phyloP scores from a whole-genome alignment of 2,329 filamentous ascomycete genomes.

The Fusarium algeriense region DNA sequence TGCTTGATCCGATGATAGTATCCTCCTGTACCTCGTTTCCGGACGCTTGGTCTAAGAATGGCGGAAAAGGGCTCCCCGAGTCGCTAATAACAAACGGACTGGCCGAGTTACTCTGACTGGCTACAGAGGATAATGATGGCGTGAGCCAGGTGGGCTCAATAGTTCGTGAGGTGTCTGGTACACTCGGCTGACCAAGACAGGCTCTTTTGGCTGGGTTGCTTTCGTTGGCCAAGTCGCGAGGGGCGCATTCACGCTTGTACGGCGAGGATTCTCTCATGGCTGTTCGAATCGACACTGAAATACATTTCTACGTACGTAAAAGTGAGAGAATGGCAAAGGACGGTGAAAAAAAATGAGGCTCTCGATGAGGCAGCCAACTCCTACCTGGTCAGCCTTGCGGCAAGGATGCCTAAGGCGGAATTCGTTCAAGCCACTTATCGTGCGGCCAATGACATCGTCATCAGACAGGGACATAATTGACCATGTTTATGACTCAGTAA shows the following conservation, averaged over 20 bases:
- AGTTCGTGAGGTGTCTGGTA: neutral
- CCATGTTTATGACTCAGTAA: too few species aligned
- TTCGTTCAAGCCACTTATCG: neutral
- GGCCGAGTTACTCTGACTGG: neutral
- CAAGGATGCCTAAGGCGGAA: neutral
- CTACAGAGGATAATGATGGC: neutral
- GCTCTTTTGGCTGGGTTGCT: neutral
- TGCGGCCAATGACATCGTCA: too few species aligned
- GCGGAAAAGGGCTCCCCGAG: neutral
- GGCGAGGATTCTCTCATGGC: neutral
- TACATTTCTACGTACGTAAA: neutral
- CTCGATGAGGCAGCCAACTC: neutral
- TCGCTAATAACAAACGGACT: neutral
- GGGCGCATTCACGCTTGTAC: neutral
- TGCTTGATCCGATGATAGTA: neutral
- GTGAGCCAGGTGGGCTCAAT: neutral
- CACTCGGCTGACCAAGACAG: neutral
- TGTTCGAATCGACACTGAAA: neutral
- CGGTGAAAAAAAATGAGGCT: neutral
- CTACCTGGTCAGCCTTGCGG: neutral
- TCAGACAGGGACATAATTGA: too few species aligned
- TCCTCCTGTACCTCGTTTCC: neutral
- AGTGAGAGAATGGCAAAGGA: neutral
- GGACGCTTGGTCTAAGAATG: neutral
- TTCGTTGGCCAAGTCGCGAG: neutral